Conservation (phyloP, 805 yeast genomes). For the Metschnikowia anglica region DNA sequence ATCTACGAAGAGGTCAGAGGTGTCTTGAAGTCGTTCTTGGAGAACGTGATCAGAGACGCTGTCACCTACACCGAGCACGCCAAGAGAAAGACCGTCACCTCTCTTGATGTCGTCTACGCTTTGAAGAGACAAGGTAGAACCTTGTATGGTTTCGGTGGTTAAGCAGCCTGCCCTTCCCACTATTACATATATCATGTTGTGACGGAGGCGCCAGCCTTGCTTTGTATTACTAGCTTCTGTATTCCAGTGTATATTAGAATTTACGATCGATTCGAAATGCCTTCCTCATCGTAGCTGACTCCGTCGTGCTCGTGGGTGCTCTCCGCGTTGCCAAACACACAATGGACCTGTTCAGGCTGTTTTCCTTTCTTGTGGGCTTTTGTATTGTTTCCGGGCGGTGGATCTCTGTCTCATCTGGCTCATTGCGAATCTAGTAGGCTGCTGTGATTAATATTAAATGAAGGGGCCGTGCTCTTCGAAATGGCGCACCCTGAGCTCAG, state of each 20-base stretch:
- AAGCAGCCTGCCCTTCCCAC: conserved; percentile 14
- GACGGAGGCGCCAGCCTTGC: conserved; percentile 8
- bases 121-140: conserved; percentile 99
- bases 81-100: conserved; percentile 99
- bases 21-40: conserved; percentile 92
- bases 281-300: too few species aligned
- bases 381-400: too few species aligned
- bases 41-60: conserved; percentile 97
- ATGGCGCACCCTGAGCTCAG: too few species aligned
- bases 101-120: conserved; percentile 97
- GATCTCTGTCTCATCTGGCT: too few species aligned
- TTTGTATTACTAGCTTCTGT: conserved; percentile 24
- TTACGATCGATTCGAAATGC: conserved; percentile 19
- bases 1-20: conserved; percentile 99
- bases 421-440: too few species aligned
- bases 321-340: too few species aligned
- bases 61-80: conserved; percentile 99
- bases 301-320: too few species aligned
- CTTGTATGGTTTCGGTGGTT: conserved; percentile 99
- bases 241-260: conserved; percentile 25
- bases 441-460: too few species aligned
- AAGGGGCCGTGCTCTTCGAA: too few species aligned
- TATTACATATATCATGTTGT: conserved; percentile 1
- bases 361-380: too few species aligned
- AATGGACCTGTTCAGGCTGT: too few species aligned